phyloP scores from a whole-genome alignment of 495 filamentous ascomycete genomes.

The Hypoxylon rickii region DNA sequence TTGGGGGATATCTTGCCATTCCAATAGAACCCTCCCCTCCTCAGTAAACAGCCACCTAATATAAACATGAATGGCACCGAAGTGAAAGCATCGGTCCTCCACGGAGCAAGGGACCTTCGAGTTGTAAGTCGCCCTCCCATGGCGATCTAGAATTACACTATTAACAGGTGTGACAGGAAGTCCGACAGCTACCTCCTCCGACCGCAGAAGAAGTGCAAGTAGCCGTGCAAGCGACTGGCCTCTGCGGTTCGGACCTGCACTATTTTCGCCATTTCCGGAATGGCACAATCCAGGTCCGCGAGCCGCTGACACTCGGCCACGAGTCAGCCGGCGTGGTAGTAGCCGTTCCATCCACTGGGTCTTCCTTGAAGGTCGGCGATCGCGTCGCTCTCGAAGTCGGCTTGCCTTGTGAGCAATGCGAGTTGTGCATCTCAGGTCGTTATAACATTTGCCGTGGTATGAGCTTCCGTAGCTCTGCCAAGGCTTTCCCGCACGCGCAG shows the following conservation, averaged over 20 bases:
- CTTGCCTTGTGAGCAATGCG: slow-evolving; percentile 74
- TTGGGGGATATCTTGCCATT: too few species aligned
- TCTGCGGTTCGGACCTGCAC: slow-evolving; percentile 73
- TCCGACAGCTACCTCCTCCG: slow-evolving; percentile 40
- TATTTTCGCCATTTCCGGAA: slow-evolving; percentile 71
- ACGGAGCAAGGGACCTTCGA: slow-evolving; percentile 69
- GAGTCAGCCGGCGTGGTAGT: slow-evolving; percentile 63
- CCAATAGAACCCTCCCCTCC: too few species aligned
- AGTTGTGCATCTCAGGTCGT: slow-evolving; percentile 66
- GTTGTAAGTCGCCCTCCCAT: slow-evolving; percentile 51
- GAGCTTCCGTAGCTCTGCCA: slow-evolving; percentile 79
- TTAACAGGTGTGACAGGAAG: slow-evolving; percentile 47
- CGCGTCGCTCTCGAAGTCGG: slow-evolving; percentile 83
- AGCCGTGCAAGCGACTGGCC: slow-evolving; percentile 61
- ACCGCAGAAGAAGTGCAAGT: slow-evolving; percentile 60
- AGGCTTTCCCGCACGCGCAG: slow-evolving; percentile 76
- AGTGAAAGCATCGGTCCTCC: slow-evolving; percentile 68
- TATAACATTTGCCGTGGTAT: slow-evolving; percentile 88
- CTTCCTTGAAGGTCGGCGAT: slow-evolving; percentile 60
- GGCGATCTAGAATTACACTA: background rate
- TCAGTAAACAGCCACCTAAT: too few species aligned
- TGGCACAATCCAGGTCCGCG: slow-evolving; percentile 65
- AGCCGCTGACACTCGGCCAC: slow-evolving; percentile 66
- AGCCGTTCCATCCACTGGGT: slow-evolving; percentile 51
- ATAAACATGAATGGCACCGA: slow-evolving; percentile 25